These are phyloP conservation scores for Fusarium protoensiforme DNA, from an alignment of 2,329 filamentous ascomycete genomes.

Conservation along the genomic window DNA sequence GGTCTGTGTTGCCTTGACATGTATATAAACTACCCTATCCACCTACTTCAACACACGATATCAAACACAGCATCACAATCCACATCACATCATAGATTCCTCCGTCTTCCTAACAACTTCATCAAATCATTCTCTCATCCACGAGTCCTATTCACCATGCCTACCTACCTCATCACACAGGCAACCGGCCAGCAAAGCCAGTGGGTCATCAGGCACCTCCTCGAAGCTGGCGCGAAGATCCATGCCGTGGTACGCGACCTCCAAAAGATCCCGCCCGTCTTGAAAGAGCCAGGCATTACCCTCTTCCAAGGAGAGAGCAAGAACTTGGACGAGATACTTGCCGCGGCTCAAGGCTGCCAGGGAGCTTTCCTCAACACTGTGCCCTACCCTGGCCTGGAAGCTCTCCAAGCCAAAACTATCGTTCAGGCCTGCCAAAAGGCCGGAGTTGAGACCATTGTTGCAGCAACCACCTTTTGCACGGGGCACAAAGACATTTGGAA, in stretches of 20 bases:
- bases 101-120: background rate
- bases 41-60: background rate
- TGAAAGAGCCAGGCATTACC: constrained; percentile 43
- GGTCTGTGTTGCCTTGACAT: background rate
- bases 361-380: constrained; percentile 45
- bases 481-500: constrained; percentile 41
- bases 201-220: constrained; percentile 47
- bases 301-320: constrained; percentile 51
- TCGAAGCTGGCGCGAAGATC: constrained; percentile 48
- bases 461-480: constrained; percentile 38
- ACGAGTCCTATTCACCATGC: constrained; percentile 21
- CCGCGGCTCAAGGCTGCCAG: constrained; percentile 48
- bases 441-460: constrained; percentile 46
- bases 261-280: constrained; percentile 40
- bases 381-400: constrained; percentile 43
- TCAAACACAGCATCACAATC: background rate
- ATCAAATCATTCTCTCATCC: background rate
- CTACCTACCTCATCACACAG: constrained; percentile 49
- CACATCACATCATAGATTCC: background rate
- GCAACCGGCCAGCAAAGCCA: constrained; percentile 48
- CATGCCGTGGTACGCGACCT: constrained; percentile 51
- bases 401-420: constrained; percentile 45
- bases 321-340: constrained; percentile 44
- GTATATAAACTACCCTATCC: background rate
- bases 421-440: constrained; percentile 45